Conservation (phyloP, 2,329 filamentous ascomycete genomes). For the Tolypocladium tundrense region DNA sequence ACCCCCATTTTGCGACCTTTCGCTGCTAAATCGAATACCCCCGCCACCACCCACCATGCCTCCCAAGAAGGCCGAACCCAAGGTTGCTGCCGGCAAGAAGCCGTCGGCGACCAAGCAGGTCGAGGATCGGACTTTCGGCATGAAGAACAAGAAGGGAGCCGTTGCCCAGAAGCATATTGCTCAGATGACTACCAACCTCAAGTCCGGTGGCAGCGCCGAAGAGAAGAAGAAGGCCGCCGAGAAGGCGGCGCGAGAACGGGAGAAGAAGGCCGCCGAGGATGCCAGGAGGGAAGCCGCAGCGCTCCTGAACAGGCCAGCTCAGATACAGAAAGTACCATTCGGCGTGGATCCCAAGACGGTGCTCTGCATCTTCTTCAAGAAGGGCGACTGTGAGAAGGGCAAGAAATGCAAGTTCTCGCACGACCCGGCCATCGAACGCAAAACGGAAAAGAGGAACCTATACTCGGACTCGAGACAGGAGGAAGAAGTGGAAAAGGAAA, state of each 20-base stretch:
- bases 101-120: constrained; percentile 50
- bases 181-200: constrained; percentile 64
- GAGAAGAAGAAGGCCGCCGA: constrained; percentile 71
- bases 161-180: constrained; percentile 85
- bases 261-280: constrained; percentile 83
- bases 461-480: constrained; percentile 75
- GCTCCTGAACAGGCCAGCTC: constrained; percentile 81
- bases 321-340: constrained; percentile 96
- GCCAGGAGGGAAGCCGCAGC: constrained; percentile 72
- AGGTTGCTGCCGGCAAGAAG: constrained; percentile 45
- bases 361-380: constrained; percentile 93
- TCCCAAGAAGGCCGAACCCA: constrained; percentile 51
- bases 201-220: constrained; percentile 68
- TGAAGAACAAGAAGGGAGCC: constrained; percentile 99
- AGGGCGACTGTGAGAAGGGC: constrained; percentile 94
- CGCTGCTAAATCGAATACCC: not conserved
- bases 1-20: not conserved
- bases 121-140: constrained; percentile 96
- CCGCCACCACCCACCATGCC: constrained; percentile 49
- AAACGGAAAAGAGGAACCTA: constrained; percentile 82
- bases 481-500: constrained; percentile 57
- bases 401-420: constrained; percentile 98
- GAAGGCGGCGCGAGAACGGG: constrained; percentile 60
- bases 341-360: constrained; percentile 98
- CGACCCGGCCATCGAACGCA: constrained; percentile 79